These are phyloP conservation scores for Coemansia sp. DNA, from an alignment of 192 early-diverging fungal genomes.

Conservation along the genomic window DNA sequence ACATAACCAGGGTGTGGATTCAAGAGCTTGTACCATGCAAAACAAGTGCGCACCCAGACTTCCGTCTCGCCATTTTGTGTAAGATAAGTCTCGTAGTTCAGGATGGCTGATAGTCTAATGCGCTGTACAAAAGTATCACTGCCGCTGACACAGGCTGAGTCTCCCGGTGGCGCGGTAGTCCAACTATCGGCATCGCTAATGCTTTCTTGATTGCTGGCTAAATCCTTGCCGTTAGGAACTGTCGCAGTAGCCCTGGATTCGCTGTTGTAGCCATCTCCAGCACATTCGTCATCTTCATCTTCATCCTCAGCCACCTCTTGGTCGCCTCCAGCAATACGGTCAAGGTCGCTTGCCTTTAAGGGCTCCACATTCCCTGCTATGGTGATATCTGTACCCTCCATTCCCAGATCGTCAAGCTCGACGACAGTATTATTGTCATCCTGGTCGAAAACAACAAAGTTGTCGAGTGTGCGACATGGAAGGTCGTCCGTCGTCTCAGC, in stretches of 20 bases:
- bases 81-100: slow-evolving; percentile 41
- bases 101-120: slow-evolving; percentile 42
- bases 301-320: slow-evolving; percentile 43
- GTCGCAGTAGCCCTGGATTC: slow-evolving; percentile 7
- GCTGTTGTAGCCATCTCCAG: slow-evolving; percentile 4
- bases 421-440: slow-evolving; percentile 27
- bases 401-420: slow-evolving; percentile 52
- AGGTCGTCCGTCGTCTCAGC: slow-evolving; percentile 27
- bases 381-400: slow-evolving; percentile 42
- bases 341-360: slow-evolving; percentile 27
- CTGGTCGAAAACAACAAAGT: slow-evolving; percentile 58
- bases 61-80: slow-evolving; percentile 27
- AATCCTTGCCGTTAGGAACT: slow-evolving; percentile 9
- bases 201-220: not conserved
- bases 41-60: slow-evolving; percentile 51
- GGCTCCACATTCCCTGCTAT: slow-evolving; percentile 56
- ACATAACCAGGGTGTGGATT: slow-evolving; percentile 37
- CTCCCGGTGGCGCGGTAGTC: not conserved
- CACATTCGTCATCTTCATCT: slow-evolving; percentile 27
- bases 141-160: slow-evolving; percentile 36
- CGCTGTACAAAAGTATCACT: slow-evolving; percentile 33
- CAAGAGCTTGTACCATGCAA: slow-evolving; percentile 54
- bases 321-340: slow-evolving; percentile 17
- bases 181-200: not conserved
- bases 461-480: slow-evolving; percentile 55